These are phyloP conservation scores for Chaetoceros tenuissimus DNA, from an alignment of 108 stramenopile species.

Conservation along the genomic window DNA sequence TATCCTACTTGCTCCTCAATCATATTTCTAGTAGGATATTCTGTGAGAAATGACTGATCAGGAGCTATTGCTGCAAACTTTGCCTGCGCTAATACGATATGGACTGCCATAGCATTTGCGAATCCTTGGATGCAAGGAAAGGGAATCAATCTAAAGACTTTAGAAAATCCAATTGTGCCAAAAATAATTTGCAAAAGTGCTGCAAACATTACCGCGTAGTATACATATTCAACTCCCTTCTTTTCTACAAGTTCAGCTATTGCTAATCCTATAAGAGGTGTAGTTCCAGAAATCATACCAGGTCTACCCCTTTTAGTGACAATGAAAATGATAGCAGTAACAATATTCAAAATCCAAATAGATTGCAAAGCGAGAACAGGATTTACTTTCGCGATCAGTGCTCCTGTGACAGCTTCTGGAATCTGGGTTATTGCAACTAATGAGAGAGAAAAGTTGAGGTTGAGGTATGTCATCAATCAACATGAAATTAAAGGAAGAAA, in stretches of 20 bases:
- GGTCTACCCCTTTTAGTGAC: no score
- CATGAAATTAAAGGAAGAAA: neutral
- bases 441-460: neutral
- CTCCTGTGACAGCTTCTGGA: constrained; percentile 19
- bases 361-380: constrained; percentile 17
- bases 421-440: constrained; percentile 12
- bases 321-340: constrained; percentile 19
- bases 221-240: constrained; percentile 21
- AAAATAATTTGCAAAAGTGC: constrained; percentile 15
- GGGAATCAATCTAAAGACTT: constrained; percentile 16
- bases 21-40: neutral
- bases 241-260: constrained; percentile 1
- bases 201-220: constrained; percentile 15
- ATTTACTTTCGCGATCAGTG: constrained; percentile 18
- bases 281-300: constrained; percentile 18
- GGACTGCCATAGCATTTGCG: constrained; percentile 42
- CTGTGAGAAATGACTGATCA: neutral
- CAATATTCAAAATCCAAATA: constrained; percentile 17
- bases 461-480: no score
- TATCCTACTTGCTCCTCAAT: neutral
- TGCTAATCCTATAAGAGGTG: constrained; percentile 8
- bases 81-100: constrained; percentile 30
- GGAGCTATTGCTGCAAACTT: constrained; percentile 21
- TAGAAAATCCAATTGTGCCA: constrained; percentile 4
- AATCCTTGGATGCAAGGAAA: constrained; percentile 44